Evolutionary conservation across 805 yeast species (phyloP).

Genomic region (Myxozyma vanderwaltii): DNA sequence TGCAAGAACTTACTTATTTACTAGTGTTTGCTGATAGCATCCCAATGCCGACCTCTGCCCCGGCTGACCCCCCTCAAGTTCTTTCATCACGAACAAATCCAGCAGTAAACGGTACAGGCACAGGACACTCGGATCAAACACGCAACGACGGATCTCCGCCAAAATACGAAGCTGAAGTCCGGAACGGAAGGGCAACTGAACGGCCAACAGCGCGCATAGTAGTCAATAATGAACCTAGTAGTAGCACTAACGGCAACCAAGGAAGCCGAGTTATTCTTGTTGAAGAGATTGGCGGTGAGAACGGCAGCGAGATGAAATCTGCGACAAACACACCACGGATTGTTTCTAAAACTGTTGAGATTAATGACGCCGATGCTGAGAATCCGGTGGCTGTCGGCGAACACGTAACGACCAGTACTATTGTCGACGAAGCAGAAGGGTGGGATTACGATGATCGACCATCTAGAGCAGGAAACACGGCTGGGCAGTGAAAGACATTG

Average conservation of each 20-base stretch:
- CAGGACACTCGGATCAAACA: neutral
- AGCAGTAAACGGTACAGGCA: neutral
- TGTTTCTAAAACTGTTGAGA: constrained; percentile 4
- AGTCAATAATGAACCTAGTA: neutral
- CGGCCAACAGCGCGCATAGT: neutral
- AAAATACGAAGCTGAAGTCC: neutral
- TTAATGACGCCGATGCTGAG: constrained; percentile 4
- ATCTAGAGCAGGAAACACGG: neutral
- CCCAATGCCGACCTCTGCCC: constrained; percentile 9
- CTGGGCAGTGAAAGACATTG: neutral
- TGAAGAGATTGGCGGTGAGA: constrained; percentile 3
- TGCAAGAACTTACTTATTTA: constrained; percentile 31
- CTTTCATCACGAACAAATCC: neutral
- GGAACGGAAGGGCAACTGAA: neutral
- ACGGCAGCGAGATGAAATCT: neutral
- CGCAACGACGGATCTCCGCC: neutral
- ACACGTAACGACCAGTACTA: constrained; percentile 11
- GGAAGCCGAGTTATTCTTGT: constrained; percentile 12
- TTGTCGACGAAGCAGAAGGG: constrained; percentile 18
- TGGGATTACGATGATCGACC: constrained; percentile 29
- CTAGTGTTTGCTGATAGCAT: constrained; percentile 26
- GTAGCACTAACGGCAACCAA: neutral
- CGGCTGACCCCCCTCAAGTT: neutral
- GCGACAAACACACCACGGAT: neutral
- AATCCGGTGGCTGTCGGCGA: constrained; percentile 12